Base-by-base conservation (phyloP, 805 yeast species). In the Lipomyces kockii region DNA sequence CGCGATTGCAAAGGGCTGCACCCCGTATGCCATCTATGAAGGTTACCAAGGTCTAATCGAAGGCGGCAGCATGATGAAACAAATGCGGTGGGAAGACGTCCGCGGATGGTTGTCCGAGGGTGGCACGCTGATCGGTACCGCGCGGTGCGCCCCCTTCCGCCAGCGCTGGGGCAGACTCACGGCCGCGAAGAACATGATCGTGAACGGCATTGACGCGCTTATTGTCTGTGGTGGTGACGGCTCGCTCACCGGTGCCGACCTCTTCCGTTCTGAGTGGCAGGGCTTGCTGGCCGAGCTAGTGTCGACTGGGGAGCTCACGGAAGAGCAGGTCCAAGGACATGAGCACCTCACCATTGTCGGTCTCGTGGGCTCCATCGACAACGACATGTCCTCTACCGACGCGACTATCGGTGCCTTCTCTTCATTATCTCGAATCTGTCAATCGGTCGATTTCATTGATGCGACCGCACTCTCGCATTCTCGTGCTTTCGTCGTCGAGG, bases 201-300 rank as follows among this genome's bases (percentile, higher is more conserved):
- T 83, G 14, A 86, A 88, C 75, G 98, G 98, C 69, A 93, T 95
- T 71, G 98, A 95, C 76, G 98, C 97, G 1, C 83, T 95, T 67
- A 88, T 95, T 69, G 98, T 95, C 17, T 91, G 97, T 81, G 99
- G 99, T 76, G 99, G 99, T 82, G 99, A 95, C 79, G 99, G 99
- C 61, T 93, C 98, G 0, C 83, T 95, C 70, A 95, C 99, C 0
- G 99, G 99, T 76, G 99, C 99, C 14, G 98, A 95, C 78, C 80
- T 90, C 72, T 92, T 95, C 83, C 87, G 99, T 78, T 79, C 86
- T 39, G 99, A 95, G 79, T 95, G 99, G 99, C 97, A 98, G 2
- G 84, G 89, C 7, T 84, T 95, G 72, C 84, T 95, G 49, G 81
- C 84, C 63, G 98, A 95, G 76, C 84, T 95, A 66, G 83, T 83